These are phyloP conservation scores for Kockiozyma suomiensis DNA, from an alignment of 805 yeast genomes.

Conservation along the genomic window DNA sequence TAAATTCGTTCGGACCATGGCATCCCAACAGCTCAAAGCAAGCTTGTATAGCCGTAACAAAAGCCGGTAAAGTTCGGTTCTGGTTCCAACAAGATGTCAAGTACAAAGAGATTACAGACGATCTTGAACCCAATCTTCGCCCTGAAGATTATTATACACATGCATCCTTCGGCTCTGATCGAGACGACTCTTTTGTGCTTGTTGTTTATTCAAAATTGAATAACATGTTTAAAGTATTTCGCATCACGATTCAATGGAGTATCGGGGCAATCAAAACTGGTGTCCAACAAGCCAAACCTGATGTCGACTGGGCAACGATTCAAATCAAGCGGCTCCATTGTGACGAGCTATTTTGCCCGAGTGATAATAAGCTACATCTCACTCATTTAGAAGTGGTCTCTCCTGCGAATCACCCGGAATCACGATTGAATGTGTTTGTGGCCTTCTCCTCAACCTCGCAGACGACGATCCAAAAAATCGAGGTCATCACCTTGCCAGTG, in stretches of 20 bases:
- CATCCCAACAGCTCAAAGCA: constrained; percentile 72
- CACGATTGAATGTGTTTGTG: constrained; percentile 21
- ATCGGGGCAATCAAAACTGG: constrained; percentile 1
- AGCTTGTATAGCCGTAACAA: constrained; percentile 68
- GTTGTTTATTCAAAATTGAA: constrained; percentile 37
- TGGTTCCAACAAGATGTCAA: constrained; percentile 48
- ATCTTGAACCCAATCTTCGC: constrained; percentile 30
- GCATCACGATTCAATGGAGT: constrained; percentile 40
- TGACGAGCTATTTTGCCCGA: constrained; percentile 21
- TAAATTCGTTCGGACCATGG: constrained; percentile 59
- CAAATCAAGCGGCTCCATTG: constrained; percentile 15
- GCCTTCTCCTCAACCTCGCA: constrained; percentile 16
- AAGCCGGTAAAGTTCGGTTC: constrained; percentile 57
- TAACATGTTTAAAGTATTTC: constrained; percentile 36
- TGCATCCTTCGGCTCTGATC: constrained; percentile 33
- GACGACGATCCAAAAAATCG: constrained; percentile 19
- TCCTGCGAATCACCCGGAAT: constrained; percentile 32
- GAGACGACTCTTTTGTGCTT: constrained; percentile 39
- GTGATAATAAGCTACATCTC: constrained; percentile 8
- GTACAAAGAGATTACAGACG: constrained; percentile 32
- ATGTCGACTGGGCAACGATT: constrained; percentile 16
- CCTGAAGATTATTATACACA: constrained; percentile 28
- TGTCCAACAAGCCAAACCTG: constrained; percentile 6
- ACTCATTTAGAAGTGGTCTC: constrained; percentile 31
- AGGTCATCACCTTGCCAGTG: constrained; percentile 25